Evolutionary conservation across 352 stramenopile species (phyloP).

Genomic region (Saprolegnia parasitica): DNA sequence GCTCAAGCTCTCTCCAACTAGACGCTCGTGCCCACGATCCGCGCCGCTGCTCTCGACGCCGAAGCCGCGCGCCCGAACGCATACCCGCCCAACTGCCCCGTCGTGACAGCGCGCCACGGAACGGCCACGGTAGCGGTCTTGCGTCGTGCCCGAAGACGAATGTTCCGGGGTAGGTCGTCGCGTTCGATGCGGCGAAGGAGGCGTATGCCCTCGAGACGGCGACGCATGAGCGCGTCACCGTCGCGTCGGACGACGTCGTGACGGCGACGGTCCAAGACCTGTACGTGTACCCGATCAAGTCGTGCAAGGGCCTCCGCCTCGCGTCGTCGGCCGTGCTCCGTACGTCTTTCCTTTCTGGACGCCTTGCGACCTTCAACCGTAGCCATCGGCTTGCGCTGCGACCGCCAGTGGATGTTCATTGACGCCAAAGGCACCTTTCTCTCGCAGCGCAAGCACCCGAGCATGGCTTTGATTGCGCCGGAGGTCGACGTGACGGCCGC

Average conservation of each 20-base stretch:
- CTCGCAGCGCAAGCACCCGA: conserved; percentile 58
- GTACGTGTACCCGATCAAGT: conserved; percentile 82
- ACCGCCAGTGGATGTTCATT: conserved; percentile 76
- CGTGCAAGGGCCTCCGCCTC: conserved; percentile 59
- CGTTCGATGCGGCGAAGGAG: conserved; percentile 32
- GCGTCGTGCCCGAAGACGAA: background rate
- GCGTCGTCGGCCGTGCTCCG: conserved; percentile 40
- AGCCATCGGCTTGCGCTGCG: conserved; percentile 57
- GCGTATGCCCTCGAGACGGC: conserved; percentile 38
- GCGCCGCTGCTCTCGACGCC: conserved; percentile 7
- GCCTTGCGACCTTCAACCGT: background rate
- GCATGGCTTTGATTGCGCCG: conserved; percentile 57
- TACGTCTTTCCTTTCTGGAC: background rate
- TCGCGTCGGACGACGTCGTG: conserved; percentile 33
- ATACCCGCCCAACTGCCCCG: conserved; percentile 22
- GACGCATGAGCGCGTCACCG: conserved; percentile 5
- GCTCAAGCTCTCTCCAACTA: background rate
- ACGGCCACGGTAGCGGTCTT: background rate
- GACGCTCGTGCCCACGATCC: conserved; percentile 18
- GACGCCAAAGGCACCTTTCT: conserved; percentile 64
- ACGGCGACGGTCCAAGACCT: conserved; percentile 42
- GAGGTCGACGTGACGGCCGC: conserved; percentile 44
- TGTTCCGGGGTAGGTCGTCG: conserved; percentile 22
- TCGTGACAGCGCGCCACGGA: background rate
- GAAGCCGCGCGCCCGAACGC: conserved; percentile 9